Conservation (phyloP, 2,329 filamentous ascomycete genomes). For the Clonostachys rhizophaga region DNA sequence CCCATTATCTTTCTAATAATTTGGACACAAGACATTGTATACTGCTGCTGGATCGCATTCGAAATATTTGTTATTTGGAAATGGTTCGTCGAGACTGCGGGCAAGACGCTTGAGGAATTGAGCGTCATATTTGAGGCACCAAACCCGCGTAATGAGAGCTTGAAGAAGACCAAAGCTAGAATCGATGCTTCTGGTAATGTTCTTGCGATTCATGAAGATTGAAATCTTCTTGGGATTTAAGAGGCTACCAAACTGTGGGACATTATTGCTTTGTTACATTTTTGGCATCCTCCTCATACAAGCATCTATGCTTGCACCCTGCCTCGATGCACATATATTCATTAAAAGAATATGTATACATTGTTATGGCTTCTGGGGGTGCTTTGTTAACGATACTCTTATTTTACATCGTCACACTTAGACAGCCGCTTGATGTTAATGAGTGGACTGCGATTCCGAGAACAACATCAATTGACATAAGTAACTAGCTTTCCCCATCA, state of each 20-base stretch:
- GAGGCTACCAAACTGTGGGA: no score
- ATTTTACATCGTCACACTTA: neutral
- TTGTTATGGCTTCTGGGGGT: neutral
- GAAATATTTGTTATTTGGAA: constrained; percentile 26
- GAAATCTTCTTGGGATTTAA: no score
- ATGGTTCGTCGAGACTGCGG: constrained; percentile 37
- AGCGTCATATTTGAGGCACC: constrained; percentile 34
- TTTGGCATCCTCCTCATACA: no score
- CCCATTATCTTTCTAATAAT: neutral
- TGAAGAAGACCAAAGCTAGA: constrained; percentile 14
- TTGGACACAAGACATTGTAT: constrained; percentile 11
- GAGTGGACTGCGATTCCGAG: no score
- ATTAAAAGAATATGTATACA: no score
- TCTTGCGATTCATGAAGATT: constrained; percentile 8
- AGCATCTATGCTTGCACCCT: no score
- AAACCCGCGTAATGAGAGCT: constrained; percentile 18
- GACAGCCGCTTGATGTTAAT: no score
- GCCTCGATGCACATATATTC: no score
- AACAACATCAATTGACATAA: no score
- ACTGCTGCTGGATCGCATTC: constrained; percentile 17
- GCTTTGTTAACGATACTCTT: neutral
- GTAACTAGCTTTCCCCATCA: no score
- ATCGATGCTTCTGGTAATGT: constrained; percentile 12
- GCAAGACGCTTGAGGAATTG: constrained; percentile 54
- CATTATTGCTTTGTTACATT: no score